phyloP scores from a whole-genome alignment of 164 flowering plant genomes.

The Annona cherimola region DNA sequence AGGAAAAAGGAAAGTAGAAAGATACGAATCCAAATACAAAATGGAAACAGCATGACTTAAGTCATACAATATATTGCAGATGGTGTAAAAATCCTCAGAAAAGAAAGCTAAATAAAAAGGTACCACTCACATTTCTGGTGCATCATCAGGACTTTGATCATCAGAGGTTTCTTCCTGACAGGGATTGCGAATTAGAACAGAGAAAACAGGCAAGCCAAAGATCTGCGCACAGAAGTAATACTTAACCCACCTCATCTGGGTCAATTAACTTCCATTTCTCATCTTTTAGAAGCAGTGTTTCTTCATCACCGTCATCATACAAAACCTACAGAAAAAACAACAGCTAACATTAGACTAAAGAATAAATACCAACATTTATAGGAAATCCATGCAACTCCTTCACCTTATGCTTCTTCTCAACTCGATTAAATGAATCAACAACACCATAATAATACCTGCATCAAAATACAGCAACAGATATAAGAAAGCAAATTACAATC shows the following conservation, averaged over 20 bases:
- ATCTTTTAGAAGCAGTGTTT: conserved; percentile 43
- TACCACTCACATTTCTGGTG: conserved; percentile 52
- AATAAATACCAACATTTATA: background rate
- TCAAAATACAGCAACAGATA: conserved; percentile 2
- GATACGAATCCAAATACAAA: background rate
- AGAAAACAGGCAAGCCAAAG: background rate
- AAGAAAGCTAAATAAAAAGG: background rate
- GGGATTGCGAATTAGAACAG: conserved; percentile 3
- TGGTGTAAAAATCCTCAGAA: background rate
- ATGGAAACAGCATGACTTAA: background rate
- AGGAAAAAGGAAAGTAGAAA: background rate
- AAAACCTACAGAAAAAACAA: conserved; percentile 34
- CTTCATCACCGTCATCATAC: conserved; percentile 76
- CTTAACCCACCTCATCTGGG: conserved; percentile 37
- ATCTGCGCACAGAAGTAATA: background rate
- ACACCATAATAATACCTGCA: conserved; percentile 76
- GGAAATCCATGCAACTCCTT: background rate
- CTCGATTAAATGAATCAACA: conserved; percentile 46
- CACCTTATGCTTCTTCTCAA: conserved; percentile 64
- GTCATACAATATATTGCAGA: background rate
- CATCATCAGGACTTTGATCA: conserved; percentile 33
- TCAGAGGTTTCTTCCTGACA: conserved; percentile 41
- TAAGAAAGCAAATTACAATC: background rate
- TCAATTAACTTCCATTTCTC: conserved; percentile 49
- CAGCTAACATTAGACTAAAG: background rate